Percentiles rank a stretch among this genome's conserved stretches.
Evolutionary conservation across 1,139 yeast genomes (phyloP).

Genomic region (Petasospora rhodanensis): DNA sequence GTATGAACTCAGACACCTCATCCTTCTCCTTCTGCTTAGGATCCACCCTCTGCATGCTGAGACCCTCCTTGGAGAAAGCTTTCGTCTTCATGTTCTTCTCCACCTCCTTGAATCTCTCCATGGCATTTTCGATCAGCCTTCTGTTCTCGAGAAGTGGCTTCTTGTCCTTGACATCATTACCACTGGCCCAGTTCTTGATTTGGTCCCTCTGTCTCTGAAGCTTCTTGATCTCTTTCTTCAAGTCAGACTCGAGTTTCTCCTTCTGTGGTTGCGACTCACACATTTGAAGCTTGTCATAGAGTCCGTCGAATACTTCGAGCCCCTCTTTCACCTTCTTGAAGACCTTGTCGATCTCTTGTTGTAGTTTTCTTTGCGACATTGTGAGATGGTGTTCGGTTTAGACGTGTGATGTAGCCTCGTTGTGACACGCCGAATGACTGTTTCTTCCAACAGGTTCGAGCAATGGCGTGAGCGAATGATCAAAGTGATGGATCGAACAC

Average conservation of each 20-base stretch:
- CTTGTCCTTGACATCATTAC: conserved; percentile 89
- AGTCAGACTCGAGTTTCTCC: conserved; percentile 88
- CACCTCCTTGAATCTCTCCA: conserved; percentile 95
- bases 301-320: conserved; percentile 78
- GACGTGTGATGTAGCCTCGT: not conserved
- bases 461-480: too few relatives aligned
- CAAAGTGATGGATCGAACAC: too few relatives aligned
- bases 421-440: too few relatives aligned
- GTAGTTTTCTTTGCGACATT: conserved; percentile 67
- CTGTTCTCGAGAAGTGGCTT: conserved; percentile 76
- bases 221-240: conserved; percentile 94
- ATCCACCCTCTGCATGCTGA: conserved; percentile 67
- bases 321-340: conserved; percentile 95
- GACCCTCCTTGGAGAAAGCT: conserved; percentile 92
- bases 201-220: conserved; percentile 93
- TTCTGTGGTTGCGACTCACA: conserved; percentile 86
- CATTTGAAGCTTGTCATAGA: conserved; percentile 78
- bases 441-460: too few relatives aligned
- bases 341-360: conserved; percentile 91
- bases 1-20: conserved; percentile 70
- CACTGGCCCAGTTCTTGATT: conserved; percentile 92
- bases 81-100: conserved; percentile 94
- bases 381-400: conserved; percentile 3
- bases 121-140: conserved; percentile 79
- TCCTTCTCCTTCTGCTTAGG: conserved; percentile 78